Conservation (phyloP, 345 rosid genomes). For the Excoecaria cochinchinensis region DNA sequence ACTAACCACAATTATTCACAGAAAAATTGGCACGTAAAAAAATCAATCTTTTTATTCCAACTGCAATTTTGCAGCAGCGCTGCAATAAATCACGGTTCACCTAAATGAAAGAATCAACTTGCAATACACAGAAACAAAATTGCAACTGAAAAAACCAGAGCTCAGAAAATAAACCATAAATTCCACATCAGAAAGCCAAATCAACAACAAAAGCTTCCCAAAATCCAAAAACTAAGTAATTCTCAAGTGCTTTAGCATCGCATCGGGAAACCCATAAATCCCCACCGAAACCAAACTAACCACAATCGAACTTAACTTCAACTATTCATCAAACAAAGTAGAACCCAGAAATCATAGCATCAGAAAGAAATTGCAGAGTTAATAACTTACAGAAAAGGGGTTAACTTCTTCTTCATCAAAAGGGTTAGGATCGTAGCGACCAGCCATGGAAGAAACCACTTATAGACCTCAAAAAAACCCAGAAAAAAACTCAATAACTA, state of each 20-base stretch:
- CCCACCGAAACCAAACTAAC: not conserved
- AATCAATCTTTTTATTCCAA: not conserved
- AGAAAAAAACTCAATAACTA: not conserved
- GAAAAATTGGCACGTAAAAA: not conserved
- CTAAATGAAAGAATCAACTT: not conserved
- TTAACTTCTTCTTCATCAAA: constrained; percentile 91
- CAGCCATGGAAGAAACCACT: constrained; percentile 50
- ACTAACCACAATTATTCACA: not conserved
- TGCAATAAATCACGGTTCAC: not conserved
- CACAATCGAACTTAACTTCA: constrained; percentile 8
- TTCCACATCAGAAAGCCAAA: constrained; percentile 1
- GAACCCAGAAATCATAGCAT: not conserved
- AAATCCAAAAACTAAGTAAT: not conserved
- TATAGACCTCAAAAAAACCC: not conserved
- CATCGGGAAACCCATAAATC: not conserved
- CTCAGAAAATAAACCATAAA: constrained; percentile 5
- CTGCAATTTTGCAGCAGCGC: not conserved
- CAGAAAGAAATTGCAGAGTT: not conserved
- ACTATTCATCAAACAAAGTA: not conserved
- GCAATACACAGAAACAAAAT: not conserved
- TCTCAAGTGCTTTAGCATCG: not conserved
- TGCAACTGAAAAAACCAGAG: not conserved
- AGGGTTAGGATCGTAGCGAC: constrained; percentile 79
- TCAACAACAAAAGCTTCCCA: not conserved
- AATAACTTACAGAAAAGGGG: constrained; percentile 78